Conservation (phyloP, 2,329 filamentous ascomycete genomes). For the Zalaria obscura region DNA sequence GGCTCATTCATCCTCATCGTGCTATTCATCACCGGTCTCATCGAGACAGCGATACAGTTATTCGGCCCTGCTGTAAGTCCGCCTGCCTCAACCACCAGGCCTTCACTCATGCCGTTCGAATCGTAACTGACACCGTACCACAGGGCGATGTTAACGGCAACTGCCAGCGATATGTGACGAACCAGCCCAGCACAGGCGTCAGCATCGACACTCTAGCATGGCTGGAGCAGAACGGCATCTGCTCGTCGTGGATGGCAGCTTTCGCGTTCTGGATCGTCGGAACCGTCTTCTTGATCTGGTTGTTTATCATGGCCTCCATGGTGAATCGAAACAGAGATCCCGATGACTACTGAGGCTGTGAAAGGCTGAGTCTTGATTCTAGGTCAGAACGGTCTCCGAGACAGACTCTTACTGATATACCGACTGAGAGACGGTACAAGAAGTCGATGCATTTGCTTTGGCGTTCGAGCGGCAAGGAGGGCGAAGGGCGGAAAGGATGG, state of each 20-base stretch:
- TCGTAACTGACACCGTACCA: neutral
- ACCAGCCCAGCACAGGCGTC: conserved; percentile 31
- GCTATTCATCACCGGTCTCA: conserved; percentile 46
- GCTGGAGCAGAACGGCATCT: conserved; percentile 49
- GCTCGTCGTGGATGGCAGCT: conserved; percentile 47
- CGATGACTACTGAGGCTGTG: too few relatives aligned
- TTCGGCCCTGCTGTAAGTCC: conserved; percentile 28
- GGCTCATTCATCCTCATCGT: conserved; percentile 48
- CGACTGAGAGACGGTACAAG: too few relatives aligned
- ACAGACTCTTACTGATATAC: too few relatives aligned
- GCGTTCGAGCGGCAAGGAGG: too few relatives aligned
- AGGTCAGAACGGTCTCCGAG: too few relatives aligned
- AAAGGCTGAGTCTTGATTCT: too few relatives aligned
- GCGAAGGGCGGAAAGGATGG: too few relatives aligned
- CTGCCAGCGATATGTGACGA: conserved; percentile 44
- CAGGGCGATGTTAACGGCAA: conserved; percentile 42
- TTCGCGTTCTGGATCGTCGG: conserved; percentile 52
- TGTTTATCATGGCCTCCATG: conserved; percentile 42
- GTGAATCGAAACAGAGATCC: conserved; percentile 1
- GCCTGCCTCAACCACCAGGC: neutral
- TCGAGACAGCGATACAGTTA: conserved; percentile 48
- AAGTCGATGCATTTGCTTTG: too few relatives aligned
- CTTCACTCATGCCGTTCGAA: neutral
- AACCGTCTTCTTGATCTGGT: conserved; percentile 50
- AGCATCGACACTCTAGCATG: conserved; percentile 44